Conservation (phyloP, 2,329 filamentous ascomycete genomes). For the Diplodia seriata region DNA sequence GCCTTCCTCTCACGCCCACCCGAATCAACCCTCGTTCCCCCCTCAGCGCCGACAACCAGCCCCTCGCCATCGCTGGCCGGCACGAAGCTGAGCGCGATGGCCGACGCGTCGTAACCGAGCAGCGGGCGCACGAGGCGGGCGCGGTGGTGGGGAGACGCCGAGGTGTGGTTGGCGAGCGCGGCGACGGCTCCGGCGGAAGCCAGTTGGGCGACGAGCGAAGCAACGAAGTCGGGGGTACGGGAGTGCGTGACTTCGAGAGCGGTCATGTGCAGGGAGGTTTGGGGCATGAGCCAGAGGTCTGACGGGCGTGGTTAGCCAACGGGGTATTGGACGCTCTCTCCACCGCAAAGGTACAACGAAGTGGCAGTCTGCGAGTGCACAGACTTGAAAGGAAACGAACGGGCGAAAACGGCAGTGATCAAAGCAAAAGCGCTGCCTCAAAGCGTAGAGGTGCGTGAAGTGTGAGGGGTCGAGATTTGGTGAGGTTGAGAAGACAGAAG, state of each 20-base stretch:
- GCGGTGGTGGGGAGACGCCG: constrained; percentile 70
- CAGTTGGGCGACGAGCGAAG: constrained; percentile 60
- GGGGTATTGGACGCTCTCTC: too few species aligned
- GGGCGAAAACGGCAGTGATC: background rate
- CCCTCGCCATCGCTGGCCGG: constrained; percentile 67
- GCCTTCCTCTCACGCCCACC: constrained; percentile 38
- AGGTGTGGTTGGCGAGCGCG: constrained; percentile 70
- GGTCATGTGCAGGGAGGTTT: constrained; percentile 80
- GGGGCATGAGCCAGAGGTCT: constrained; percentile 89
- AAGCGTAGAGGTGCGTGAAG: too few species aligned
- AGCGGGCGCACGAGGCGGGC: constrained; percentile 80
- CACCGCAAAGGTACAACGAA: too few species aligned
- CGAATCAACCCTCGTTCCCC: background rate
- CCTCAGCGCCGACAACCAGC: background rate
- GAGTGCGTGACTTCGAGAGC: constrained; percentile 85
- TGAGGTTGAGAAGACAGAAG: background rate
- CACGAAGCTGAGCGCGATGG: constrained; percentile 85
- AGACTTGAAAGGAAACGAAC: too few species aligned
- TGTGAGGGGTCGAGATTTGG: background rate
- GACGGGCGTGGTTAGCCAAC: background rate
- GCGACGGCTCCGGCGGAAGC: constrained; percentile 62
- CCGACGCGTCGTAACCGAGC: constrained; percentile 83
- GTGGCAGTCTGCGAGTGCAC: too few species aligned
- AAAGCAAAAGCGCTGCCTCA: background rate
- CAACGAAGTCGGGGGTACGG: constrained; percentile 72